Evolutionary conservation across 805 yeast genomes (phyloP).

Genomic region (Metschnikowia noctiluminum): DNA sequence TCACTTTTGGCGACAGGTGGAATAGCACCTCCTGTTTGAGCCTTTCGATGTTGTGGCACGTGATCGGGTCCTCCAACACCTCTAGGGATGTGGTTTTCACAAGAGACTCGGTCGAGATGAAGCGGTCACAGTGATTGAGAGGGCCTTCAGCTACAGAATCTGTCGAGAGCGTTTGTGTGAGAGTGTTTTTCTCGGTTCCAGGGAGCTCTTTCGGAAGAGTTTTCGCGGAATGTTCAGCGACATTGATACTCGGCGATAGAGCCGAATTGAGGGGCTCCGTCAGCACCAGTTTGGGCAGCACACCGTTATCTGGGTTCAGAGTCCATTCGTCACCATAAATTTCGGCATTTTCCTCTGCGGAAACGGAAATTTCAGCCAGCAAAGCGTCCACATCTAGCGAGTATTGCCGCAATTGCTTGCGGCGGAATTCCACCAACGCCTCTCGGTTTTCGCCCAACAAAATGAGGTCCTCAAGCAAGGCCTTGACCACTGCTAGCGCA

Average conservation of each 20-base stretch:
- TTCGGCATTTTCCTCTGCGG: background rate
- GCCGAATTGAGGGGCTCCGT: too few relatives aligned
- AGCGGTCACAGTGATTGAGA: background rate
- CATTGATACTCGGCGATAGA: too few relatives aligned
- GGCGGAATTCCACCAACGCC: slow-evolving; percentile 23
- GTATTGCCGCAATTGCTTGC: slow-evolving; percentile 23
- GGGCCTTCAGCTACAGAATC: too few relatives aligned
- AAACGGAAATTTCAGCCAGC: background rate
- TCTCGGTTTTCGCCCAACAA: slow-evolving; percentile 25
- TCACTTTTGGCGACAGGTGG: slow-evolving; percentile 17
- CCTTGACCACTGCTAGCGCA: slow-evolving; percentile 29
- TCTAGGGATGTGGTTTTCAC: slow-evolving; percentile 17
- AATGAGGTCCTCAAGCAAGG: slow-evolving; percentile 32
- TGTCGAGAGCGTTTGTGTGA: too few relatives aligned
- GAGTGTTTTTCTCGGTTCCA: too few relatives aligned
- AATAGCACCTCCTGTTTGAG: slow-evolving; percentile 22
- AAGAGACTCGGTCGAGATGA: slow-evolving; percentile 24
- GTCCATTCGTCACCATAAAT: too few relatives aligned
- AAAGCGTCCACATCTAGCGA: slow-evolving; percentile 13
- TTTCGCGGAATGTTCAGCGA: too few relatives aligned
- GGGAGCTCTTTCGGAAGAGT: too few relatives aligned
- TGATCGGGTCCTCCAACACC: slow-evolving; percentile 16
- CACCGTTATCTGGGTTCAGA: too few relatives aligned
- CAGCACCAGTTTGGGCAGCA: too few relatives aligned
- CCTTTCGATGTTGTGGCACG: slow-evolving; percentile 16